A percentile compares a stretch with the other conserved stretches of the same genome.
phyloP scores from a whole-genome alignment of 73 alveolate species.

The Tetrahymena malaccensis region DNA sequence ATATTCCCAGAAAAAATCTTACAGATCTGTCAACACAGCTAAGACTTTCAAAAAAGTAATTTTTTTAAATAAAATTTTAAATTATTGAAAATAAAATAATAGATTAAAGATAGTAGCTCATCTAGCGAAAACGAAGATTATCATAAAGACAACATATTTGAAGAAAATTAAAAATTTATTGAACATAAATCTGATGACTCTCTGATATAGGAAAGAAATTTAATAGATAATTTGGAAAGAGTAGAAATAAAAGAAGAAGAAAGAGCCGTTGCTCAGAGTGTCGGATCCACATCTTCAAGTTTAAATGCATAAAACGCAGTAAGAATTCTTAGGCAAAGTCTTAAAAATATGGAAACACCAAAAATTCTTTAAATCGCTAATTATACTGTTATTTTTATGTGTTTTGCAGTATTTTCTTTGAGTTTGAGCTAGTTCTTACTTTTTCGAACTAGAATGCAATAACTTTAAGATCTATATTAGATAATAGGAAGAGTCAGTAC shows the following conservation, averaged over 20 bases:
- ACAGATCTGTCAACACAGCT: not conserved
- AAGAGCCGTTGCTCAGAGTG: not conserved
- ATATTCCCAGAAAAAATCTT: not conserved
- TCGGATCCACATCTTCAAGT: not conserved
- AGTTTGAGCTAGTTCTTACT: not conserved
- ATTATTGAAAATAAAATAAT: not conserved
- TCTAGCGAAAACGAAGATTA: not conserved
- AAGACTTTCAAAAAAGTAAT: not conserved
- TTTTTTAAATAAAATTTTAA: not conserved
- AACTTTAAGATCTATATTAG: not conserved
- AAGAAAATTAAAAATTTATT: not conserved
- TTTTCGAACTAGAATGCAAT: not conserved
- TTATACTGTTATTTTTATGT: not conserved
- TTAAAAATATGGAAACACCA: not conserved
- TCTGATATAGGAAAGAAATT: not conserved
- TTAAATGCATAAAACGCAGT: not conserved
- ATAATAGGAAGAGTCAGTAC: not conserved
- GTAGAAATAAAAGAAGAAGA: not conserved
- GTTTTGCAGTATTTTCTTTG: not conserved
- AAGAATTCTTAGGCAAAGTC: not conserved
- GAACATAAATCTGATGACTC: not conserved
- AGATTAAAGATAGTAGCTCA: not conserved
- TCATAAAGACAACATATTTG: not conserved
- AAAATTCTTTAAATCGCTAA: not conserved
- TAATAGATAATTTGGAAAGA: not conserved